A percentile compares a stretch with the other conserved stretches of the same genome.
Evolutionary conservation across 371 early-diverging fungal species (phyloP).

Genomic region (Mortierella sp.): DNA sequence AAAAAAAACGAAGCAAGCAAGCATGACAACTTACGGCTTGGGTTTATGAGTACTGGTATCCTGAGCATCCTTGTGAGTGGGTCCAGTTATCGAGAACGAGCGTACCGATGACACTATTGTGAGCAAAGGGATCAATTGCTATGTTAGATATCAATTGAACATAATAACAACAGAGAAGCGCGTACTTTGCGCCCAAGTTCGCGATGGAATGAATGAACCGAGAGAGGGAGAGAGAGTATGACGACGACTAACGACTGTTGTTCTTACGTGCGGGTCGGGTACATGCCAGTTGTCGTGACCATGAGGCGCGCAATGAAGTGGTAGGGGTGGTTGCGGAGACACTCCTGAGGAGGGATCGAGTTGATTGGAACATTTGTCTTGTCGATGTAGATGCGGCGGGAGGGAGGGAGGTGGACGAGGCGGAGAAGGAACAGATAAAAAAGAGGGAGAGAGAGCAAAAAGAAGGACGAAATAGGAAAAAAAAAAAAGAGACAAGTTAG

Average conservation of each 20-base stretch:
- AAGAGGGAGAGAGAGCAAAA: neutral
- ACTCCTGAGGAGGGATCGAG: slow-evolving; percentile 22
- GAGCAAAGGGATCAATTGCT: neutral
- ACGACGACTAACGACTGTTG: neutral
- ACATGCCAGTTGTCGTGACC: slow-evolving; percentile 17
- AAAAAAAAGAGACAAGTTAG: neutral
- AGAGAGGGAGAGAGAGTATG: neutral
- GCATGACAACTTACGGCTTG: slow-evolving; percentile 41
- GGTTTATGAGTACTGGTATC: slow-evolving; percentile 12
- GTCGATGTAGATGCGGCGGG: neutral
- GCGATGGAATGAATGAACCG: neutral
- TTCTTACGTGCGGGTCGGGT: slow-evolving; percentile 29
- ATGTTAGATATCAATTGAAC: neutral
- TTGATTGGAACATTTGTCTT: slow-evolving; percentile 30
- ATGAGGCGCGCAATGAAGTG: slow-evolving; percentile 15
- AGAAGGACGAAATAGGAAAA: neutral
- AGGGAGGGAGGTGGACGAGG: neutral
- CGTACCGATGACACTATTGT: slow-evolving; percentile 23
- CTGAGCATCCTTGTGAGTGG: slow-evolving; percentile 14
- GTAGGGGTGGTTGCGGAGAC: neutral
- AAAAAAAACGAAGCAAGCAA: neutral
- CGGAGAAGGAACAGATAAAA: neutral
- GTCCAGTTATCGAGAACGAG: slow-evolving; percentile 22
- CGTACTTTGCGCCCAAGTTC: neutral
- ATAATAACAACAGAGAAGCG: neutral